Evolutionary conservation across 441 rosid genomes (phyloP).

Genomic region (Capsella rubella): DNA sequence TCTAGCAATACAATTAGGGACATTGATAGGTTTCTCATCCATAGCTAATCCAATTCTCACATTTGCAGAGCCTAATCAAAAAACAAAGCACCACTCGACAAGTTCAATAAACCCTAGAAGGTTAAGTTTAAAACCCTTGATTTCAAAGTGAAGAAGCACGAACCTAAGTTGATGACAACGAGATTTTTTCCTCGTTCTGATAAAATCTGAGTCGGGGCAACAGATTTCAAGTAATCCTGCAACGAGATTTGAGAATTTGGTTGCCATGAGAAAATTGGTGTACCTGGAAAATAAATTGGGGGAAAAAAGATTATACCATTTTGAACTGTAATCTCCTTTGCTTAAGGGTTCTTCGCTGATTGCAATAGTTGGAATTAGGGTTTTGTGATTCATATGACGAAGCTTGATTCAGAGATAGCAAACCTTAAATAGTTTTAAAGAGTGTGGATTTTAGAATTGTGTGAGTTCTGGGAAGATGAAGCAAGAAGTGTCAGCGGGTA

Average conservation of each 20-base stretch:
- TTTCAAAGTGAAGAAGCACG: background rate
- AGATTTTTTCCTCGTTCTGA: constrained; percentile 85
- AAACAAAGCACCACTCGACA: background rate
- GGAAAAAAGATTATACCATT: constrained; percentile 24
- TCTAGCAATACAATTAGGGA: constrained; percentile 84
- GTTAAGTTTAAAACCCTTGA: background rate
- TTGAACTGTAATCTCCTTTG: background rate
- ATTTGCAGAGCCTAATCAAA: constrained; percentile 69
- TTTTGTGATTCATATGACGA: constrained; percentile 5
- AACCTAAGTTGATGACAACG: constrained; percentile 86
- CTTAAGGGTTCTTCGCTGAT: constrained; percentile 4
- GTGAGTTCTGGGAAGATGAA: constrained; percentile 2
- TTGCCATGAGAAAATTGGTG: background rate
- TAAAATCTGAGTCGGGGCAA: constrained; percentile 85
- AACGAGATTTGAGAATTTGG: background rate
- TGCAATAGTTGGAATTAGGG: constrained; percentile 21
- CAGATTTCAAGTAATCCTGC: constrained; percentile 94
- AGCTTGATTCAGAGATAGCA: background rate
- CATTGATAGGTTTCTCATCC: constrained; percentile 69
- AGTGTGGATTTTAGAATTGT: background rate
- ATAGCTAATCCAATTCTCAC: constrained; percentile 78
- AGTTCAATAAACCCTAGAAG: background rate
- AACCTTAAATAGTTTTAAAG: background rate
- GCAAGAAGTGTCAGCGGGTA: constrained; percentile 3
- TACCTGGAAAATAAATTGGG: background rate